A percentile compares a stretch with the other conserved stretches of the same genome.
Conservation (phyloP, 2,329 filamentous ascomycete species). For the Fusarium sp. region DNA sequence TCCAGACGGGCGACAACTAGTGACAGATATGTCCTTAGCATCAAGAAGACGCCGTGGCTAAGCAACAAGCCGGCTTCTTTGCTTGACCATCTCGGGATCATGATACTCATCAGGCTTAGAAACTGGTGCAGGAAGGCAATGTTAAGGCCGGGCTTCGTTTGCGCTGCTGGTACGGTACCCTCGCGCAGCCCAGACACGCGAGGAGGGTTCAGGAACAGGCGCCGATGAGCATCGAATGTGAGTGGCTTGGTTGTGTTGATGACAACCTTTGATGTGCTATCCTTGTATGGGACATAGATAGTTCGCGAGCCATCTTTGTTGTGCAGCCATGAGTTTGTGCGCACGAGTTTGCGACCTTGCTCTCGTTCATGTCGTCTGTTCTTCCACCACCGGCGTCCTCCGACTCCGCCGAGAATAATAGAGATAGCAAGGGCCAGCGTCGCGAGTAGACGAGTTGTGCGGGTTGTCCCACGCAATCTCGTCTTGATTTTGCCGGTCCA, state of each 20-base stretch:
- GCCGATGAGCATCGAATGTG: conserved; percentile 95
- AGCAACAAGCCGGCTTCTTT: conserved; percentile 94
- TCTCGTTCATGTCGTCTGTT: conserved; percentile 82
- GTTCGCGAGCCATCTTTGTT: conserved; percentile 96
- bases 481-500: conserved; percentile 68
- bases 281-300: conserved; percentile 94
- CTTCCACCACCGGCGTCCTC: conserved; percentile 83
- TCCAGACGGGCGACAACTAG: conserved; percentile 93
- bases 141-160: conserved; percentile 95
- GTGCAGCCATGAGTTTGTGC: conserved; percentile 92
- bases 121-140: conserved; percentile 98
- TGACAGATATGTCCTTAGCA: conserved; percentile 94
- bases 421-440: conserved; percentile 82
- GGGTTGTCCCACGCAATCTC: conserved; percentile 75
- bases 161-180: conserved; percentile 83
- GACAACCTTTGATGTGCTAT: conserved; percentile 89
- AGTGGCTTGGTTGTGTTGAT: conserved; percentile 92
- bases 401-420: conserved; percentile 84
- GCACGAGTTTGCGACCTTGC: conserved; percentile 84
- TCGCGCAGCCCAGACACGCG: conserved; percentile 83
- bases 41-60: conserved; percentile 89
- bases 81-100: conserved; percentile 95
- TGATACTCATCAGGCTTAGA: conserved; percentile 94
- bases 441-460: conserved; percentile 79
- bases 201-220: conserved; percentile 93